phyloP scores from a whole-genome alignment of 345 rosid species.

The Bretschneidera sinensis region DNA sequence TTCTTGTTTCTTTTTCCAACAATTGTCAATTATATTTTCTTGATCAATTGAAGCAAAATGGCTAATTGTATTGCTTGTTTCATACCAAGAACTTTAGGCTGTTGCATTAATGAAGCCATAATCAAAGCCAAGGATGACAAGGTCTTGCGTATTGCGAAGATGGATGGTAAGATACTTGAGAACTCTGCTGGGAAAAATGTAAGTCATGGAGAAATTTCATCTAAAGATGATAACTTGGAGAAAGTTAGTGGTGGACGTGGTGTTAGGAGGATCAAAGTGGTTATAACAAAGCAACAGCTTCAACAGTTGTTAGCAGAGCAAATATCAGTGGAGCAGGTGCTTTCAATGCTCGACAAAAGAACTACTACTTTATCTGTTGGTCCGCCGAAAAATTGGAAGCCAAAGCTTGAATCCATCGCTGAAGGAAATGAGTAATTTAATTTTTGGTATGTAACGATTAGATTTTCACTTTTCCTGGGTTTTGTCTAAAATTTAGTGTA shows the following conservation, averaged over 20 bases:
- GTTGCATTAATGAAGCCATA: background rate
- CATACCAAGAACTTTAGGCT: background rate
- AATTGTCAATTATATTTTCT: too few relatives aligned
- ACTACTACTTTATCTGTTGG: constrained; percentile 6
- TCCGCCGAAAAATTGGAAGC: constrained; percentile 35
- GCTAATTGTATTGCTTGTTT: background rate
- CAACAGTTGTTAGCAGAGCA: constrained; percentile 20
- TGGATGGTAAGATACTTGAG: background rate
- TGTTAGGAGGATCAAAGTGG: constrained; percentile 22
- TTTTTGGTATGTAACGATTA: too few relatives aligned
- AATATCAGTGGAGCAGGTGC: constrained; percentile 17
- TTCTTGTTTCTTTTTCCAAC: too few relatives aligned
- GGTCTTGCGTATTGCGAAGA: background rate
- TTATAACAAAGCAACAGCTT: constrained; percentile 27
- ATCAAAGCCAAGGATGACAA: background rate
- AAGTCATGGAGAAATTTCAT: background rate
- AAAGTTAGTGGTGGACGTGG: constrained; percentile 9
- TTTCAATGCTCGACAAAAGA: constrained; percentile 10
- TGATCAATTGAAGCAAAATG: background rate
- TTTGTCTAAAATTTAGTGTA: too few relatives aligned
- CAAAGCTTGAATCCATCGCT: constrained; percentile 40
- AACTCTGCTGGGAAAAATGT: background rate
- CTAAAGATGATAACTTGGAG: constrained; percentile 7
- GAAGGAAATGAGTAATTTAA: constrained; percentile 36
- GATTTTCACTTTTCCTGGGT: too few relatives aligned